Percentiles rank a stretch among this genome's conserved stretches.
These are phyloP conservation scores for Epichloe sp. DNA, from an alignment of 2,329 filamentous ascomycete species.

Conservation along the genomic window DNA sequence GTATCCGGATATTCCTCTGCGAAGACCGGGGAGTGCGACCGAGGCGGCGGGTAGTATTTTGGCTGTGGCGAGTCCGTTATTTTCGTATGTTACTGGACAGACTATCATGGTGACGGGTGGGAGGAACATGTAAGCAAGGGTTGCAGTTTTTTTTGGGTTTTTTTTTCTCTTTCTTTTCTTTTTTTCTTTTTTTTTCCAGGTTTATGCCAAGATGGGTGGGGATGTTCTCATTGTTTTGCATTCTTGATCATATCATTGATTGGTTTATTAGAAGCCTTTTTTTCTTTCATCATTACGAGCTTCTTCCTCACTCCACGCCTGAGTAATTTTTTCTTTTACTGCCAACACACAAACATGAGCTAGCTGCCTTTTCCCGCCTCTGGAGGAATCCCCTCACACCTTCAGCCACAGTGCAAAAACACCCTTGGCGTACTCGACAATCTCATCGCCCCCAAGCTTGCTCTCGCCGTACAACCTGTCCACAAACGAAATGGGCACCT, in stretches of 20 bases:
- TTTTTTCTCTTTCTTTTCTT: not conserved
- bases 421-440: constrained; percentile 89
- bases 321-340: too few species aligned
- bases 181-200: not conserved
- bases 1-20: constrained; percentile 62
- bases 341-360: too few species aligned
- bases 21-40: constrained; percentile 61
- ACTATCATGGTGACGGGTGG: constrained; percentile 80
- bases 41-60: constrained; percentile 70
- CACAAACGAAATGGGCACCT: constrained; percentile 94
- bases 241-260: not conserved
- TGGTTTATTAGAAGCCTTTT: not conserved
- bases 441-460: constrained; percentile 89
- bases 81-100: constrained; percentile 77
- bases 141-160: accelerated
- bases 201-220: not conserved
- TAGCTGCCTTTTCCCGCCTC: too few species aligned
- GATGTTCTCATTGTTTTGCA: not conserved
- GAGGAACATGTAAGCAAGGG: constrained; percentile 38
- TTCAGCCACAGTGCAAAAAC: constrained; percentile 67
- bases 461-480: constrained; percentile 91
- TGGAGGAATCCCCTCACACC: constrained; percentile 37
- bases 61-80: constrained; percentile 68
- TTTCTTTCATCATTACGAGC: not conserved
- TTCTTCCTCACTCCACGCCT: too few species aligned